phyloP scores from a whole-genome alignment of 441 rosid genomes.

The Eruca vesicaria region DNA sequence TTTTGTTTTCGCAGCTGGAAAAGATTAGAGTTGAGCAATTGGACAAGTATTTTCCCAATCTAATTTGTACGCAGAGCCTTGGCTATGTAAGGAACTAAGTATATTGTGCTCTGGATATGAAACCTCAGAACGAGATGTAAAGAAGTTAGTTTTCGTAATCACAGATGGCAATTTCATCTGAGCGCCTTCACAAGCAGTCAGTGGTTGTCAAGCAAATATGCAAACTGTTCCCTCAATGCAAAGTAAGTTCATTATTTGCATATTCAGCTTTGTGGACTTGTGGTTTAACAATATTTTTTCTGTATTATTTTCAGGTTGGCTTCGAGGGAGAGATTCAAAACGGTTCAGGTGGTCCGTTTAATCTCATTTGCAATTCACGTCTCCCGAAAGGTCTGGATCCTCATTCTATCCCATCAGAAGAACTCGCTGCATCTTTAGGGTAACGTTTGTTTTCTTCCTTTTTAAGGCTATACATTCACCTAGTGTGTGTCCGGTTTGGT shows the following conservation, averaged over 20 bases:
- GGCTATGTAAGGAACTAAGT: constrained; percentile 61
- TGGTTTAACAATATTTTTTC: neutral
- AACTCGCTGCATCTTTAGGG: constrained; percentile 92
- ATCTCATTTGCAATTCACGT: constrained; percentile 80
- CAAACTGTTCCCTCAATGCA: constrained; percentile 81
- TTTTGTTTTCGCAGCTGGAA: constrained; percentile 50
- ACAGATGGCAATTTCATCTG: constrained; percentile 89
- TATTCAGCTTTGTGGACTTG: neutral
- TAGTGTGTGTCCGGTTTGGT: neutral
- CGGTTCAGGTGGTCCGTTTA: constrained; percentile 54
- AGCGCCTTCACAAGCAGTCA: constrained; percentile 85
- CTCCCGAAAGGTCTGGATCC: constrained; percentile 93
- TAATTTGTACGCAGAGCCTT: constrained; percentile 68
- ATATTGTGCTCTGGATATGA: neutral
- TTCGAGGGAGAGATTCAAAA: constrained; percentile 61
- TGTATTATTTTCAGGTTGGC: constrained; percentile 47
- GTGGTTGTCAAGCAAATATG: constrained; percentile 82
- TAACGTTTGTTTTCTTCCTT: constrained; percentile 37
- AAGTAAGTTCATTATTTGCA: constrained; percentile 41
- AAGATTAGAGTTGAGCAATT: constrained; percentile 61
- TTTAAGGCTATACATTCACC: constrained; percentile 37
- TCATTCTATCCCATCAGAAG: constrained; percentile 86
- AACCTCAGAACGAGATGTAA: constrained; percentile 3
- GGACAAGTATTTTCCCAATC: constrained; percentile 77
- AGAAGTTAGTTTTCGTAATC: neutral